Percentiles rank a stretch among this genome's conserved stretches.
These are phyloP conservation scores for Fusarium concolor DNA, from an alignment of 2,329 filamentous ascomycete species.

Conservation along the genomic window DNA sequence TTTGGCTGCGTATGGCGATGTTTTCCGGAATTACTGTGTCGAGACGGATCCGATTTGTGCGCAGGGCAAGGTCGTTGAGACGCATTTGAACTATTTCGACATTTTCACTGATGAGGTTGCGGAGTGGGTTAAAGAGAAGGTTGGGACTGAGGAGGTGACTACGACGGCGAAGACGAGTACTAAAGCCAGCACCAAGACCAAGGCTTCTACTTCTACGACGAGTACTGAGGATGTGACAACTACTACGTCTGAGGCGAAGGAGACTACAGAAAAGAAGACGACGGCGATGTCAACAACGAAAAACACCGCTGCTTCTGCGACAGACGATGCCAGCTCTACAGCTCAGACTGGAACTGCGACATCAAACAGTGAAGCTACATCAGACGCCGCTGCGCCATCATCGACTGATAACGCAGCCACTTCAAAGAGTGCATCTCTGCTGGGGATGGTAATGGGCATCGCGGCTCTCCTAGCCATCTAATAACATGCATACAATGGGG, in stretches of 20 bases:
- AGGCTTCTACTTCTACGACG: background rate
- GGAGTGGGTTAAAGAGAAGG: constrained; percentile 9
- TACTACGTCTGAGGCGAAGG: background rate
- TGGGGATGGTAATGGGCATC: constrained; percentile 7
- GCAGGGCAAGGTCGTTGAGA: background rate
- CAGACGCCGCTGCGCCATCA: constrained; percentile 4
- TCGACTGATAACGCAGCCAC: constrained; percentile 13
- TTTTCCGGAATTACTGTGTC: constrained; percentile 10
- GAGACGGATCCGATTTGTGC: constrained; percentile 22
- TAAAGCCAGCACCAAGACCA: background rate
- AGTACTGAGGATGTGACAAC: background rate
- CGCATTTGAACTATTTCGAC: constrained; percentile 24
- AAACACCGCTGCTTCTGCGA: background rate
- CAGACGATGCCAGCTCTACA: background rate
- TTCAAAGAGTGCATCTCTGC: constrained; percentile 4
- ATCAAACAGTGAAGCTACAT: background rate
- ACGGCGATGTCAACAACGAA: background rate
- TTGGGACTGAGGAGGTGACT: background rate
- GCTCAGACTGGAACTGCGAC: background rate
- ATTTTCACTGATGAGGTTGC: constrained; percentile 12
- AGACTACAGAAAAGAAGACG: background rate
- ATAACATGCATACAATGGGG: background rate
- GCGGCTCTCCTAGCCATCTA: constrained; percentile 13
- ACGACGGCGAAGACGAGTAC: constrained; percentile 3
- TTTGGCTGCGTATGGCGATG: constrained; percentile 12